A percentile compares a stretch with the other conserved stretches of the same genome.
phyloP scores from a whole-genome alignment of 2,329 filamentous ascomycete species.

The Xylaria sp. region DNA sequence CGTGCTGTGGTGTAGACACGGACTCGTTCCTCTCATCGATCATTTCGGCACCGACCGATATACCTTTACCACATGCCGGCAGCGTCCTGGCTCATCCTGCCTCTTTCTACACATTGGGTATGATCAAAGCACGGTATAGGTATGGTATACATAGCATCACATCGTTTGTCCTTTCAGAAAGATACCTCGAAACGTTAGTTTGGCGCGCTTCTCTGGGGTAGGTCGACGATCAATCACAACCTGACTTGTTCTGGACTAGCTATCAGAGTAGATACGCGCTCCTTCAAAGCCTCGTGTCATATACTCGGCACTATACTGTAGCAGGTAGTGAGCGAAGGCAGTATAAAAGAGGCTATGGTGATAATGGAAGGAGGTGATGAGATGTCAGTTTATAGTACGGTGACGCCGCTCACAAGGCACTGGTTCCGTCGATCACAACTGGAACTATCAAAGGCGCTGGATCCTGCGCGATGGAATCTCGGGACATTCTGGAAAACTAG shows the following conservation, averaged over 20 bases:
- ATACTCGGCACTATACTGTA: not conserved
- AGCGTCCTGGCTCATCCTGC: not conserved
- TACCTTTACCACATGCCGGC: not conserved
- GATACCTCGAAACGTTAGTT: not conserved
- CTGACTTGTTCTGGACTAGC: not conserved
- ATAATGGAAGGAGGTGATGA: not conserved
- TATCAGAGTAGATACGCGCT: constrained; percentile 2
- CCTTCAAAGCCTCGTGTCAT: not conserved
- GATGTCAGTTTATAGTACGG: constrained; percentile 10
- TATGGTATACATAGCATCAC: not conserved
- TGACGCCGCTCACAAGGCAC: constrained; percentile 11
- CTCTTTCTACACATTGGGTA: not conserved
- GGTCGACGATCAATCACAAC: not conserved
- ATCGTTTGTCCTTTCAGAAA: not conserved
- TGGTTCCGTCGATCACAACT: constrained; percentile 28
- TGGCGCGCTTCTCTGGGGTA: not conserved
- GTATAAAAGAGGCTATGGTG: not conserved
- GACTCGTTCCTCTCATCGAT: not conserved
- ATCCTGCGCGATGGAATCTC: constrained; percentile 15
- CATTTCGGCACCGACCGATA: not conserved
- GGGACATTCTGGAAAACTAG: not conserved
- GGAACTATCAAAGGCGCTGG: constrained; percentile 3
- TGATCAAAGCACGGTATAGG: too few relatives aligned
- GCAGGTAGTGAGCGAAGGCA: not conserved
- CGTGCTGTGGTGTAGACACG: not conserved